A percentile compares a stretch with the other conserved stretches of the same genome.
phyloP scores from a whole-genome alignment of 441 rosid genomes.

The Syzygium syzygioides region DNA sequence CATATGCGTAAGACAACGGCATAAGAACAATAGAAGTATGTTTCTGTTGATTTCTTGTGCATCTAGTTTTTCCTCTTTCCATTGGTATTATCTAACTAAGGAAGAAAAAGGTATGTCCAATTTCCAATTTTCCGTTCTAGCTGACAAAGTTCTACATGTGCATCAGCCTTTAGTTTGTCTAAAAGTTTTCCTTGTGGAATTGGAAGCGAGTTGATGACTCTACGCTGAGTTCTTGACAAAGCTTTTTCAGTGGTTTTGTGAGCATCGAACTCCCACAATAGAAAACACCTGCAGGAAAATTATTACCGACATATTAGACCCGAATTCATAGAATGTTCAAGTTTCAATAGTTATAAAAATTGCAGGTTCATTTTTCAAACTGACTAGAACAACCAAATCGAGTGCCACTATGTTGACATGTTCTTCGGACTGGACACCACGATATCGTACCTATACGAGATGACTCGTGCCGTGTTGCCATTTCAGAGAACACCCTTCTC shows the following conservation, averaged over 20 bases:
- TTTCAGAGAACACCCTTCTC: slow-evolving; percentile 68
- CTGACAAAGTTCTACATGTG: background rate
- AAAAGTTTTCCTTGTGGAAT: slow-evolving; percentile 93
- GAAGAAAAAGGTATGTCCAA: background rate
- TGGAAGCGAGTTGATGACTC: slow-evolving; percentile 75
- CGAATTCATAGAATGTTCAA: background rate
- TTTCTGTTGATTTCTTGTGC: background rate
- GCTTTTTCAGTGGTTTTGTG: slow-evolving; percentile 49
- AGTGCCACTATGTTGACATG: background rate
- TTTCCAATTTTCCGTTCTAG: background rate
- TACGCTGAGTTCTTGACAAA: slow-evolving; percentile 75
- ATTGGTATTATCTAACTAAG: background rate
- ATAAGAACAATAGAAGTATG: background rate
- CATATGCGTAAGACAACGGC: background rate
- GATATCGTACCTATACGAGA: slow-evolving; percentile 50
- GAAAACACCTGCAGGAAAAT: slow-evolving; percentile 64
- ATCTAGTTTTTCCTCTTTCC: background rate
- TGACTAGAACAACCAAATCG: background rate
- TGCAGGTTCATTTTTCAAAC: background rate
- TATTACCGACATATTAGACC: background rate
- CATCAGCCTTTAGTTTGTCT: slow-evolving; percentile 3
- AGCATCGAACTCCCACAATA: slow-evolving; percentile 86
- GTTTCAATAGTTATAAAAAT: background rate
- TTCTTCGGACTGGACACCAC: background rate
- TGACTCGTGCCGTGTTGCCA: slow-evolving; percentile 44